Conservation (phyloP, 768 basidiomycete genomes). For the Neoboletus brunneissimus region DNA sequence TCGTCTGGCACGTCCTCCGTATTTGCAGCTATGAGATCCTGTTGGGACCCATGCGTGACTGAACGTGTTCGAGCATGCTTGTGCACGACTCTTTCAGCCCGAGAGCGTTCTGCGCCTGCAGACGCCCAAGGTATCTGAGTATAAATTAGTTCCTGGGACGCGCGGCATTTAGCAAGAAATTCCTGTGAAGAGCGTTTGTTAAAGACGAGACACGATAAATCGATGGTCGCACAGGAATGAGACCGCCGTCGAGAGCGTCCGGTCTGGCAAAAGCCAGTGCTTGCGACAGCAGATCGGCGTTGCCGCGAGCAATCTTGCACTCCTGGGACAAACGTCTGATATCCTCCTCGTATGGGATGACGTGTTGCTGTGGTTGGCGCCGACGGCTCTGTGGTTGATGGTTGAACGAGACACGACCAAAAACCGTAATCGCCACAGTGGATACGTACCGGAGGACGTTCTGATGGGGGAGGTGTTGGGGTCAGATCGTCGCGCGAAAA, state of each 20-base stretch:
- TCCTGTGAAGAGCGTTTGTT: constrained; percentile 49
- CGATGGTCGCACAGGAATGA: constrained; percentile 58
- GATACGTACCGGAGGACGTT: constrained; percentile 19
- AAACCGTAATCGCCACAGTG: too few species aligned
- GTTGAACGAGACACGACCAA: neutral
- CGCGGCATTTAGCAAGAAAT: constrained; percentile 73
- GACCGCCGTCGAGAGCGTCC: constrained; percentile 58
- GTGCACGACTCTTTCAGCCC: constrained; percentile 32
- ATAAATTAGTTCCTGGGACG: constrained; percentile 80
- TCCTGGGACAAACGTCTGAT: constrained; percentile 81
- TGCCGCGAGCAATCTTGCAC: constrained; percentile 80
- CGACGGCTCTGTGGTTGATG: constrained; percentile 14
- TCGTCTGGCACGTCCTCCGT: constrained; percentile 38
- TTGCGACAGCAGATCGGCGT: constrained; percentile 70
- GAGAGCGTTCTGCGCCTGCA: constrained; percentile 73
- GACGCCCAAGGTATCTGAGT: constrained; percentile 92
- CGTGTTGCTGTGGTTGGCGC: constrained; percentile 29
- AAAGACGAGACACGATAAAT: neutral
- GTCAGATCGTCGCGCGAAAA: constrained; percentile 28
- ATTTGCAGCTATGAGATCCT: constrained; percentile 21
- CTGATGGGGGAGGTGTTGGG: constrained; percentile 28
- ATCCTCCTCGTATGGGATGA: constrained; percentile 80
- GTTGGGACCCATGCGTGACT: constrained; percentile 20
- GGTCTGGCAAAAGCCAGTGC: constrained; percentile 67
- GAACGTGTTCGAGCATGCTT: constrained; percentile 17